Evolutionary conservation across 75 land plant species (phyloP).

Genomic region (Pinus taeda): DNA sequence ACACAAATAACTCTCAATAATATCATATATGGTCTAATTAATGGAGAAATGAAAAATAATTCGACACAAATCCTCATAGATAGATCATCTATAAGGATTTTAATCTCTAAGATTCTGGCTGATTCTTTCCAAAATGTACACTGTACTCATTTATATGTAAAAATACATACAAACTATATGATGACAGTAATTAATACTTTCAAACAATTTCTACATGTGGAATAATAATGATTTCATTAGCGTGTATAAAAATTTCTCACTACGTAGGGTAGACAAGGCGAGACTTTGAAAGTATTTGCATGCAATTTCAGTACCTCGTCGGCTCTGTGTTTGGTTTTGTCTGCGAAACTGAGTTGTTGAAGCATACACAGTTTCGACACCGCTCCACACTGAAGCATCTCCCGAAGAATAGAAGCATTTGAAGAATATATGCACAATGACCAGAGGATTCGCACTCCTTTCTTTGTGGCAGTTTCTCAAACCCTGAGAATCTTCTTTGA

Average conservation of each 20-base stretch:
- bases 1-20: too few relatives aligned
- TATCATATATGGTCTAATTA: too few relatives aligned
- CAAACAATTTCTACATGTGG: too few relatives aligned
- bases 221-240: too few relatives aligned
- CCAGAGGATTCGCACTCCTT: constrained; percentile 32
- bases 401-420: constrained; percentile 32
- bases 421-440: constrained; percentile 21
- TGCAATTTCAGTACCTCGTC: constrained; percentile 41
- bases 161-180: too few relatives aligned
- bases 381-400: constrained; percentile 42
- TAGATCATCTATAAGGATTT: too few relatives aligned
- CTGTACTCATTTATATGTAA: too few relatives aligned
- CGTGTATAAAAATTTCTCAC: neutral
- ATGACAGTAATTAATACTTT: too few relatives aligned
- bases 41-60: too few relatives aligned
- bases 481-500: constrained; percentile 34
- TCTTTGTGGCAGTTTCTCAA: constrained; percentile 29
- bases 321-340: constrained; percentile 35
- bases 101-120: too few relatives aligned
- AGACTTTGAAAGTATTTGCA: constrained; percentile 22
- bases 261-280: constrained; percentile 26
- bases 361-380: constrained; percentile 39
- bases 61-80: too few relatives aligned
- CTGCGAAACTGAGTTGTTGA: constrained; percentile 24
- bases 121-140: too few relatives aligned